Conservation (phyloP, 176 grass and related monocot genomes). For the Sorghum bicolor region DNA sequence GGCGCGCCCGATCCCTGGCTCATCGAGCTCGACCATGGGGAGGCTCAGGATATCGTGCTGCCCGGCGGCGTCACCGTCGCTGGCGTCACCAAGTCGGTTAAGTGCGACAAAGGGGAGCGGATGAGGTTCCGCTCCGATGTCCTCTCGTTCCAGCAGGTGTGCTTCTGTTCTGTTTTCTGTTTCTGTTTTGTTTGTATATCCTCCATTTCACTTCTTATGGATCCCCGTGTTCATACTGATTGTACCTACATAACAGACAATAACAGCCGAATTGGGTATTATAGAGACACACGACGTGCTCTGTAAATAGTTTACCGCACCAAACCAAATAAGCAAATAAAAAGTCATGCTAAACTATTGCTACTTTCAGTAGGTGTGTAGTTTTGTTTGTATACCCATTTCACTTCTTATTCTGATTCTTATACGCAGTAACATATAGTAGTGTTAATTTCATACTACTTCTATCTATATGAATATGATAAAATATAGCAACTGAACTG, state of each 20-base stretch:
- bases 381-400: not conserved
- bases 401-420: not conserved
- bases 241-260: not conserved
- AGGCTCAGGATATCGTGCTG: conserved; percentile 63
- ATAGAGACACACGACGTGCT: not conserved
- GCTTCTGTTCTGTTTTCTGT: not conserved
- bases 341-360: not conserved
- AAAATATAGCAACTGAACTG: not conserved
- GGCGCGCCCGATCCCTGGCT: conserved; percentile 47
- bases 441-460: not conserved
- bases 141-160: conserved; percentile 90
- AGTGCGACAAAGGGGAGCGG: conserved; percentile 91
- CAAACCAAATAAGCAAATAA: not conserved
- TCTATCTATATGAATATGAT: not conserved
- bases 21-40: conserved; percentile 62
- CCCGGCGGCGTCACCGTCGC: conserved; percentile 60
- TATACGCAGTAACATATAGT: not conserved
- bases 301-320: not conserved
- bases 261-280: not conserved
- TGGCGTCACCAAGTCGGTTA: conserved; percentile 59
- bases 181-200: not conserved
- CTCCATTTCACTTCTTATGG: not conserved
- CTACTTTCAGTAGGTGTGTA: not conserved
- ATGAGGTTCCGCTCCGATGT: conserved; percentile 82
- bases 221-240: not conserved